Evolutionary conservation across 768 basidiomycete genomes (phyloP).

Genomic region (Lentinula guzmanii): DNA sequence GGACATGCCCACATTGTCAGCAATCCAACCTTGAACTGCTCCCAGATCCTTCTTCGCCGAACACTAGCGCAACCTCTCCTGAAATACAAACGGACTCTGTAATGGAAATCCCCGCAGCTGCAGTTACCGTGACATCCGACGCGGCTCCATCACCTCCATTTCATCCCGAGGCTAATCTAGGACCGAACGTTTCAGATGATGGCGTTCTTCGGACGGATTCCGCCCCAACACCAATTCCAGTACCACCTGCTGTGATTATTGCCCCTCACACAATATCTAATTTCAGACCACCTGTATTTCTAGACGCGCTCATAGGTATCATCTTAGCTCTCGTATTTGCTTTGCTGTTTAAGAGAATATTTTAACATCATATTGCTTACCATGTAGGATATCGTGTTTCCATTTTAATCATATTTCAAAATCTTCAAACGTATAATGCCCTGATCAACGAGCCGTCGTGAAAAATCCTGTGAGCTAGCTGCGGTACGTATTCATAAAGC

Average conservation of each 20-base stretch:
- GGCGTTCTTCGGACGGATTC: neutral
- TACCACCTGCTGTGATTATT: slow-evolving; percentile 17
- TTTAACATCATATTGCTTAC: slow-evolving; percentile 20
- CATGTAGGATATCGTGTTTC: slow-evolving; percentile 3
- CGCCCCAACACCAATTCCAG: slow-evolving; percentile 17
- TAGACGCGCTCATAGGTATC: slow-evolving; percentile 73
- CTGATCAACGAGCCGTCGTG: neutral
- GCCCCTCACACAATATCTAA: slow-evolving; percentile 10
- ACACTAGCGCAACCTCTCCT: neutral
- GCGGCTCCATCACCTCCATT: neutral
- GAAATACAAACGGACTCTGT: neutral
- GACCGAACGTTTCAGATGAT: slow-evolving; percentile 1
- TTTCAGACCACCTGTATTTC: slow-evolving; percentile 3
- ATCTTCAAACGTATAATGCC: neutral
- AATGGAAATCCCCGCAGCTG: neutral
- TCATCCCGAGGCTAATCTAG: neutral
- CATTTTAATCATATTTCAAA: neutral
- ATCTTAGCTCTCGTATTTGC: slow-evolving; percentile 63
- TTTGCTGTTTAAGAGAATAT: slow-evolving; percentile 57
- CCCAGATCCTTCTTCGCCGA: slow-evolving; percentile 48
- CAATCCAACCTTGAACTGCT: slow-evolving; percentile 62
- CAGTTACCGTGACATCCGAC: too few relatives aligned
- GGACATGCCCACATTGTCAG: slow-evolving; percentile 73
- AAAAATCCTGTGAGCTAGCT: neutral
- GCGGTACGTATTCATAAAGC: neutral